Evolutionary conservation across 2,329 filamentous ascomycete species (phyloP), one percentile per base, ranked within the genome.

Genomic region (Fusarium equiseti): DNA sequence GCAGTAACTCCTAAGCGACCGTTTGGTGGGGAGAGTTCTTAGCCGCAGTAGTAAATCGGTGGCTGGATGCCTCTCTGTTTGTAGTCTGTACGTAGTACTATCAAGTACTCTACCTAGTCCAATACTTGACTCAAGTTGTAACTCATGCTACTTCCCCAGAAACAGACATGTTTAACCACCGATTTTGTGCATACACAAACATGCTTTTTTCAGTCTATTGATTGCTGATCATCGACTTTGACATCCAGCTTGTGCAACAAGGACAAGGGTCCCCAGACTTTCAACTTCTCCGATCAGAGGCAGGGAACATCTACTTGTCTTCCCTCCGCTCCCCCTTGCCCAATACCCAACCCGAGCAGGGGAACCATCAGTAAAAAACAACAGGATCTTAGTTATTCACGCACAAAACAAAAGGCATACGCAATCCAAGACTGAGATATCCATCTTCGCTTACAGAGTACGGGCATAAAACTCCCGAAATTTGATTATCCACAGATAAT

Each of bases 201-300:
- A 50, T 42, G 51, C n/a, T 63, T 29, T 46, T 52, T 52, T 52
- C 59, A 52, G 42, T 27, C 42, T 38, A 45, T 44, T 13, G 50
- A 44, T 29, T 49, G 48, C 42, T 50, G 31, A 62, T 52, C 22
- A 38, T 44, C 32, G 13, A 24, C 22, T 46, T 51, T 63, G 48
- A 63, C 48, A 46, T n/a, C 49, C 49, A 40, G 27, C 40, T 18
- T 27, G 59, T 50, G 35, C 59, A 59, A 57, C 38, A 13, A 8
- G 16, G 26, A 50, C 59, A 59, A 56, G 60, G 55, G 46, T 44
- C 56, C 68, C 64, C 43, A 32, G 51, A 42, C 35, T 42, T 29
- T 49, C 24, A 40, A 32, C 54, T 26, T 11, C 26, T 54, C 54
- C 48, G 65, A 70, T 54, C 69, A 56, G 68, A 63, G 60, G 60